Evolutionary conservation across 2,329 filamentous ascomycete species (phyloP), one percentile per base, ranked within the genome.

Genomic region (Colletotrichum sp.): DNA sequence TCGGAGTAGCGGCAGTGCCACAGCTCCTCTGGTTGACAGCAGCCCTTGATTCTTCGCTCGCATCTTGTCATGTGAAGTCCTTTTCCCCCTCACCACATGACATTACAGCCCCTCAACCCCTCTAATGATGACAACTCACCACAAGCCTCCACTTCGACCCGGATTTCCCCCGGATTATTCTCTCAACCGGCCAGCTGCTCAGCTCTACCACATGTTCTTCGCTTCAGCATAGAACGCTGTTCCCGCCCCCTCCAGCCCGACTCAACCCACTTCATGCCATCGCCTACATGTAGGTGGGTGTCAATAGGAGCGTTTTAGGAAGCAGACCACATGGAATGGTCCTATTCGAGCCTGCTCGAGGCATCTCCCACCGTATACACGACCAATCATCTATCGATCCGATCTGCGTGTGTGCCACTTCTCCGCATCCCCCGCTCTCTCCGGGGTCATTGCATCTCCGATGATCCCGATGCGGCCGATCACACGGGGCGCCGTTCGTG

Each of bases 391-490:
- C 52, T 15, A 19, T 36, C 49, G 49, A 69, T 16, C 34, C 64
- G 71, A 32, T 49, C 27, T 25, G 27, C 16, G 16, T 65, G 13
- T 67, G 64, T 73, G 22, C 64, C 25, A 59, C 70, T 61, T 27
- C 74, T 69, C 57, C 57, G 70, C 73, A 75, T 66, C 44, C 59
- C 57, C 70, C 70, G 64, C 49, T 27, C 62, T 34, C 27, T 34
- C 57, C 70, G 70, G 64, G 30, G 44, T 65, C 49, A 59, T 52
- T 30, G 19, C 32, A 52, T 32, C 57, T 73, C 72, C 64, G 64
- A 69, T 16, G 69, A 39, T 29, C 59, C 64, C 73, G 70, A 65
- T 36, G 39, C 44, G 64, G 44, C 34, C 70, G 27, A 69, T 73
- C n/a, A 11, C 34, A 62, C 64, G 44, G 52, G 44, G 27, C 32